phyloP scores from a whole-genome alignment of 83 land plant genomes.

The Diphasiastrum complanatum region DNA sequence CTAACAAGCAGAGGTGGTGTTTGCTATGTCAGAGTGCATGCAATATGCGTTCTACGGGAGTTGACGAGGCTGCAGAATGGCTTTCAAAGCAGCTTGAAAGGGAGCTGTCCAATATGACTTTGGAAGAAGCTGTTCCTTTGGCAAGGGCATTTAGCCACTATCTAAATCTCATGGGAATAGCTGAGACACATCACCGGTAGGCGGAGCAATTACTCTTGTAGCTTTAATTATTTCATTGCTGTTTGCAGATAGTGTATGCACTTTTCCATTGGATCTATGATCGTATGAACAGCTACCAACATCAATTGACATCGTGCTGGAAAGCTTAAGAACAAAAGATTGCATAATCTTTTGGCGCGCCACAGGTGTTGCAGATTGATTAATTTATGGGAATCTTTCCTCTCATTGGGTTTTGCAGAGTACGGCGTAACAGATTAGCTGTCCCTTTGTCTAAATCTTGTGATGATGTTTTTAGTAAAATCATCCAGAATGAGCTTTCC shows the following conservation, averaged over 20 bases:
- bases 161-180: conserved; percentile 86
- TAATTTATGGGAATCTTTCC: neutral
- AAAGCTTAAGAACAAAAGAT: neutral
- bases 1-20: neutral
- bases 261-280: no score
- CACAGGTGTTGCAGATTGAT: neutral
- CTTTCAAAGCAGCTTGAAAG: conserved; percentile 71
- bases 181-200: conserved; percentile 93
- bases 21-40: conserved; percentile 88
- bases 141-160: conserved; percentile 94
- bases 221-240: neutral
- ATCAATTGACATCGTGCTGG: neutral
- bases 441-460: conserved; percentile 74
- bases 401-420: conserved; percentile 12
- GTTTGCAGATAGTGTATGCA: neutral
- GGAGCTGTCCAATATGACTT: conserved; percentile 63
- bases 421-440: conserved; percentile 44
- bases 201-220: neutral
- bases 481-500: conserved; percentile 69
- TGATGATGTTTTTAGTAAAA: conserved; percentile 74
- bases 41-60: conserved; percentile 68
- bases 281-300: neutral
- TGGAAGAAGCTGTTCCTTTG: conserved; percentile 71
- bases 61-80: conserved; percentile 66
- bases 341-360: no score